These are phyloP conservation scores for Millerozyma miso DNA, from an alignment of 805 yeast genomes.

Conservation along the genomic window DNA sequence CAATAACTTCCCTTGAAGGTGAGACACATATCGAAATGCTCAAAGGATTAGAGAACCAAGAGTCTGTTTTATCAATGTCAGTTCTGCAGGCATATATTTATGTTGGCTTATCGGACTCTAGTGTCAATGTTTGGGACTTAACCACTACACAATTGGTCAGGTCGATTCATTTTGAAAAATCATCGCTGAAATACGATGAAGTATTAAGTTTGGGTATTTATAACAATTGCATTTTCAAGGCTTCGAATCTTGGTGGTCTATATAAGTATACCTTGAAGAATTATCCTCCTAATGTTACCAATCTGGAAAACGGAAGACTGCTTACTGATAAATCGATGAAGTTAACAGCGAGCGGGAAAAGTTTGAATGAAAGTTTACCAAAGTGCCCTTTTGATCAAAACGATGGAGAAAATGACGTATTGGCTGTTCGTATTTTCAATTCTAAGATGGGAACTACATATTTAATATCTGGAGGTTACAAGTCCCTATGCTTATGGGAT, in stretches of 20 bases:
- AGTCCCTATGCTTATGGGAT: slow-evolving; percentile 72
- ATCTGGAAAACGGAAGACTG: slow-evolving; percentile 7
- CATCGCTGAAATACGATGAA: slow-evolving; percentile 14
- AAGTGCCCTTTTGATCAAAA: neutral
- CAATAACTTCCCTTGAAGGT: slow-evolving; percentile 15
- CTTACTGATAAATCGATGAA: slow-evolving; percentile 6
- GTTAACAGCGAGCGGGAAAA: slow-evolving; percentile 6
- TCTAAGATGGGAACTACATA: slow-evolving; percentile 35
- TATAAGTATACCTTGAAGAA: slow-evolving; percentile 22
- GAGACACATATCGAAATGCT: slow-evolving; percentile 14
- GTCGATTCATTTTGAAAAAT: slow-evolving; percentile 29
- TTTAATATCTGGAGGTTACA: slow-evolving; percentile 69
- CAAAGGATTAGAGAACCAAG: slow-evolving; percentile 55
- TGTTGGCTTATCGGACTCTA: slow-evolving; percentile 76
- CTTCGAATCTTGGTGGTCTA: slow-evolving; percentile 45
- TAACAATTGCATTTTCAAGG: slow-evolving; percentile 59
- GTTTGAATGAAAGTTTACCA: neutral
- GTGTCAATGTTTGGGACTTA: slow-evolving; percentile 81
- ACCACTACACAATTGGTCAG: slow-evolving; percentile 69
- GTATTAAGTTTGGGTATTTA: slow-evolving; percentile 58
- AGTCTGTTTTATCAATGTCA: slow-evolving; percentile 68
- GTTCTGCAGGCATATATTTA: slow-evolving; percentile 65
- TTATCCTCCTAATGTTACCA: slow-evolving; percentile 7
- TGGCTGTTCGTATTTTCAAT: slow-evolving; percentile 50
- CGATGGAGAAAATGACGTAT: slow-evolving; percentile 43